Evolutionary conservation across 2,329 filamentous ascomycete genomes (phyloP).

Genomic region (Fusarium poae): DNA sequence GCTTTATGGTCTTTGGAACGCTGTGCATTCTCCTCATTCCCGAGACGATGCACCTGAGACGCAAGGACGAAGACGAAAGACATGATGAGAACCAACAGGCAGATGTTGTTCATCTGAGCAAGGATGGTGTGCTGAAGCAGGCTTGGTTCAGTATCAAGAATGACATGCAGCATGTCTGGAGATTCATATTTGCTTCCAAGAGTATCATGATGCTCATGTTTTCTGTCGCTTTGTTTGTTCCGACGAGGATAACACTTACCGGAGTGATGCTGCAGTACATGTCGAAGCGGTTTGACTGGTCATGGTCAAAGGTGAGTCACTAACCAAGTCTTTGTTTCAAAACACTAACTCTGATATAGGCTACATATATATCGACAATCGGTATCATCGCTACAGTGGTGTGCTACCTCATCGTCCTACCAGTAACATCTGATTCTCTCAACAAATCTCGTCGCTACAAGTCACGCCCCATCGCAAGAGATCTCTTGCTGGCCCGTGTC

Average conservation of each 20-base stretch:
- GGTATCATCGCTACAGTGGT: constrained; percentile 55
- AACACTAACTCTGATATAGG: constrained; percentile 43
- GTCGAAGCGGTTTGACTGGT: constrained; percentile 64
- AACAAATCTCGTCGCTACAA: constrained; percentile 45
- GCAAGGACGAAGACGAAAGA: constrained; percentile 48
- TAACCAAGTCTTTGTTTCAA: rapidly evolving
- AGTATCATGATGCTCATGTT: constrained; percentile 56
- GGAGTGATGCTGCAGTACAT: constrained; percentile 65
- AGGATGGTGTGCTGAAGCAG: constrained; percentile 37
- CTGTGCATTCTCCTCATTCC: constrained; percentile 54
- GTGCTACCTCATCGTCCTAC: constrained; percentile 57
- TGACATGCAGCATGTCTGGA: constrained; percentile 55
- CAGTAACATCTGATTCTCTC: constrained; percentile 52
- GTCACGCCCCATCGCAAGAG: constrained; percentile 54
- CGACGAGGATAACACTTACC: constrained; percentile 51
- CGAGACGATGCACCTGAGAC: constrained; percentile 58
- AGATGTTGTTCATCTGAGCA: constrained; percentile 6
- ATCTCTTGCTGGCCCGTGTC: constrained; percentile 57
- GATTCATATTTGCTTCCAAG: constrained; percentile 57
- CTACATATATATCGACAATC: constrained; percentile 58
- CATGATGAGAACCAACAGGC: constrained; percentile 8
- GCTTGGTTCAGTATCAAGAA: constrained; percentile 48
- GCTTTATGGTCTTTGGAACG: constrained; percentile 49
- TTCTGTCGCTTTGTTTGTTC: constrained; percentile 48
- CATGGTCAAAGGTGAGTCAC: constrained; percentile 57